These are phyloP conservation scores for Fragaria vesca DNA, from an alignment of 306 rosid species.

Conservation along the genomic window DNA sequence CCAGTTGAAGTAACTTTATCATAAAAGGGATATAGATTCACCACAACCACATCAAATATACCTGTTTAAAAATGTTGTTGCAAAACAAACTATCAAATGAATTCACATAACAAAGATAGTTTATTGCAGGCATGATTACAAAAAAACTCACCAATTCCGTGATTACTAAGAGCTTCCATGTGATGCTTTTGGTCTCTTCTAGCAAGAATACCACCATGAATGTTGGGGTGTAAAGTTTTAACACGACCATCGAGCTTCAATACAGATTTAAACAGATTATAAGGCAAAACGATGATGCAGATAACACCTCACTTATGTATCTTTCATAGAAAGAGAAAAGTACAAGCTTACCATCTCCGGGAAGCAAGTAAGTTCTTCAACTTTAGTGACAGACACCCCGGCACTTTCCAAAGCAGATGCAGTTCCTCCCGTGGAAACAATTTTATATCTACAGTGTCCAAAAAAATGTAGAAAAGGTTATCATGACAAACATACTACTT, in stretches of 20 bases:
- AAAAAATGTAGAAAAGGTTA: background rate
- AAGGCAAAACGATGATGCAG: background rate
- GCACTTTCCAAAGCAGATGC: conserved; percentile 75
- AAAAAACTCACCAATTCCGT: conserved; percentile 73
- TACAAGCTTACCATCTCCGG: conserved; percentile 79
- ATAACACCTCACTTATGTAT: background rate
- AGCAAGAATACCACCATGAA: conserved; percentile 96
- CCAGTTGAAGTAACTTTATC: conserved; percentile 74
- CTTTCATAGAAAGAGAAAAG: background rate
- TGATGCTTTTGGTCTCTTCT: conserved; percentile 90
- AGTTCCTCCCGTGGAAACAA: conserved; percentile 98
- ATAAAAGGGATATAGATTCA: conserved; percentile 88
- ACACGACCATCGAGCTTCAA: conserved; percentile 93
- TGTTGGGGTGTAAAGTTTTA: conserved; percentile 85
- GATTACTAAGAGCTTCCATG: conserved; percentile 69
- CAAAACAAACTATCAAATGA: background rate
- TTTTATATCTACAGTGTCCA: conserved; percentile 48
- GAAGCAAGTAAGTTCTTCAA: conserved; percentile 79
- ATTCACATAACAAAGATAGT: background rate
- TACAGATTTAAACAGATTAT: conserved; percentile 17
- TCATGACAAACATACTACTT: background rate
- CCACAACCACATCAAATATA: conserved; percentile 92
- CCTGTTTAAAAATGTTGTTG: conserved; percentile 37
- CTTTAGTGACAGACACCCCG: conserved; percentile 83
- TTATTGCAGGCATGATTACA: background rate